These are phyloP conservation scores for Chalaropsis ovoidea DNA, from an alignment of 2,329 filamentous ascomycete species.

Conservation along the genomic window DNA sequence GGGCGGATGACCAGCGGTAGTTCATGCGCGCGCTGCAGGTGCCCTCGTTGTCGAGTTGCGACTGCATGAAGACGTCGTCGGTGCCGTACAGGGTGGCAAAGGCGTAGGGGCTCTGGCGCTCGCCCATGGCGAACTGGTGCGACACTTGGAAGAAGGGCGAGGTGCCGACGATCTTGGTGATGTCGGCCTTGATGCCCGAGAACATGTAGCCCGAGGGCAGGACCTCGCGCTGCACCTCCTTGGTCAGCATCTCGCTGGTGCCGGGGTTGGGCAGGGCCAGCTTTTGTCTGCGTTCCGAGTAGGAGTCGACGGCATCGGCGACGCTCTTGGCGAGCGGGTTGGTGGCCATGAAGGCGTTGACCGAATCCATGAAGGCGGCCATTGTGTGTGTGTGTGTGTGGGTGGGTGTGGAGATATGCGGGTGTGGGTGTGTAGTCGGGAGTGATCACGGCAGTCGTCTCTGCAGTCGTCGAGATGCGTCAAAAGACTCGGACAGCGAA, in stretches of 20 bases:
- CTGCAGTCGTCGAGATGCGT: too few species aligned
- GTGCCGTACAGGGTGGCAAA: constrained; percentile 92
- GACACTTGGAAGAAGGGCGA: constrained; percentile 92
- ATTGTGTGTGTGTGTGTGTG: constrained; percentile 33
- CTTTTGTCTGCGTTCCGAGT: constrained; percentile 76
- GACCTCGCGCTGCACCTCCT: constrained; percentile 92
- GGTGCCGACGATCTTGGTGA: constrained; percentile 93
- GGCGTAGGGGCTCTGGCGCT: constrained; percentile 85
- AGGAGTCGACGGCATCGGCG: constrained; percentile 67
- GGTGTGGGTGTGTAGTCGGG: neutral
- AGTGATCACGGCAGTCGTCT: neutral
- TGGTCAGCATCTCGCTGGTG: constrained; percentile 76
- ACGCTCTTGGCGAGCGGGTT: constrained; percentile 63
- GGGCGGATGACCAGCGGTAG: constrained; percentile 70
- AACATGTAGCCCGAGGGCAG: constrained; percentile 96
- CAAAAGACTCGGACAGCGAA: too few species aligned
- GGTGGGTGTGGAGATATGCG: neutral
- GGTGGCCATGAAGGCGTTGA: constrained; percentile 54
- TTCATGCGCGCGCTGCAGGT: constrained; percentile 83
- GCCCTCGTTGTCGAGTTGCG: constrained; percentile 86
- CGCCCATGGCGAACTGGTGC: constrained; percentile 91
- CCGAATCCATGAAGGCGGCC: constrained; percentile 44
- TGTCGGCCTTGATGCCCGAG: constrained; percentile 85
- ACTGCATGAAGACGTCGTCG: constrained; percentile 91
- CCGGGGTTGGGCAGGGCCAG: constrained; percentile 87